Evolutionary conservation across 306 rosid genomes (phyloP), one percentile per base, ranked within the genome.

Genomic region (Abrus pulchellus): DNA sequence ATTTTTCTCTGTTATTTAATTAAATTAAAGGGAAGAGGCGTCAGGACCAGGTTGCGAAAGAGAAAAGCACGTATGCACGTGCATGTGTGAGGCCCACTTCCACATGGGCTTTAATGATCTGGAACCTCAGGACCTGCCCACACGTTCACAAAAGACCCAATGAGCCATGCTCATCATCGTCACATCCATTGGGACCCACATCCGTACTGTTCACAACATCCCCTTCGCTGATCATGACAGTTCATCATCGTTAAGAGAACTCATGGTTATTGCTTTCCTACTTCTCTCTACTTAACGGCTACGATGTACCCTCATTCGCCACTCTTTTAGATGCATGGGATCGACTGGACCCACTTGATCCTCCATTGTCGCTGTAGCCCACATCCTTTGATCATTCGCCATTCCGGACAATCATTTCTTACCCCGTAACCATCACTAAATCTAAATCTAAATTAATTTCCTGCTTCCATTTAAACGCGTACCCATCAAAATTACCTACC

Each of bases 91-190:
- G 88, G 82, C 87, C 98, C 91, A 91, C 88, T 61, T 63, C 86
- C 99, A 93, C 97, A 95, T 91, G 94, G 89, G 85, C 85, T 82
- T 78, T 83, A 83, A 89, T 90, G 84, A 92, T 82, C 86, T 82
- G 86, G 57, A 80, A 83, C 54, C 74, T 66, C 56, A 61, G 85
- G 84, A 65, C 82, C 88, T 72, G 78, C 84, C 87, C 91, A 90
- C 92, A 87, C 92, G 86, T 88, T 86, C 92, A 72, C 89, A 77
- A 82, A 83, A 72, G 73, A 45, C 38, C 69, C 72, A 57, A 83
- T 68, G 73, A 45, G 44, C 69, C 72, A 57, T 57, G 69, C 44
- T 78, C 68, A 68, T 80, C 63, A 79, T 84, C 61, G 67, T 83
- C 77, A 43, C 87, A 81, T 87, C 87, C 75, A 7, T 60, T 61